Evolutionary conservation across 768 basidiomycete genomes (phyloP), one percentile per base, ranked within the genome.

Genomic region (Gloeopeniophorella convolvens): DNA sequence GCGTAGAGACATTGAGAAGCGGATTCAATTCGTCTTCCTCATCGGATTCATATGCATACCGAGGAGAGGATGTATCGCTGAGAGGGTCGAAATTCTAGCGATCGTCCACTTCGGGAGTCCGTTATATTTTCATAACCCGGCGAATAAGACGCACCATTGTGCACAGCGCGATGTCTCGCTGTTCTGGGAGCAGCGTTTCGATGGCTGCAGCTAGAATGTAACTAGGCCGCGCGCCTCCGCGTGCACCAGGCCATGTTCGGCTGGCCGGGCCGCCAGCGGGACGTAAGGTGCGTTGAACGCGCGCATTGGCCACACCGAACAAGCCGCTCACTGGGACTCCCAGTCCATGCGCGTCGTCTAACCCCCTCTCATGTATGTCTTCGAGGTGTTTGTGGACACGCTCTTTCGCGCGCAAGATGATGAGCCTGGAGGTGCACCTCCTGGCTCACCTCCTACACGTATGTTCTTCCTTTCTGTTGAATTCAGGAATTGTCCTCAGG

Each of bases 401-500:
- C 8, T 30, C 34, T 39, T 32, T 16, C 34, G 11, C 28, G 4
- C 42, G 12, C 45, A 15, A 21, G 70, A 63, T 32, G 72, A 68
- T 24, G 65, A 64, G 10, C 72, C 70, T 2, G 59, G 72, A 8
- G 69, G 69, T 33, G 68, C 77, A 1, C 82, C 82, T 2, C 82
- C 82, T 0, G 82, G 82, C 24, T 67, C 80, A 23, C 82, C 82
- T 24, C 82, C 82, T 5, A 82, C 73, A n/a, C 60, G 82, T 82
- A 62, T 60, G 79, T 72, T 4, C 33, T 21, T 48, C 48, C 3
- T 33, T 53, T 26, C 32, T 18, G n/a, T 39, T 40, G 27, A 11
- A 32, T 7, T 27, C n/a, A 21, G 6, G 6, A 21, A 23, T 37
- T 58, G 48, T 59, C 61, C 15, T 10, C 12, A 20, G 44, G 12